Percentiles rank a stretch among this genome's conserved stretches.
Evolutionary conservation across 495 filamentous ascomycete species (phyloP).

Genomic region (Talaromyces wortmannii): DNA sequence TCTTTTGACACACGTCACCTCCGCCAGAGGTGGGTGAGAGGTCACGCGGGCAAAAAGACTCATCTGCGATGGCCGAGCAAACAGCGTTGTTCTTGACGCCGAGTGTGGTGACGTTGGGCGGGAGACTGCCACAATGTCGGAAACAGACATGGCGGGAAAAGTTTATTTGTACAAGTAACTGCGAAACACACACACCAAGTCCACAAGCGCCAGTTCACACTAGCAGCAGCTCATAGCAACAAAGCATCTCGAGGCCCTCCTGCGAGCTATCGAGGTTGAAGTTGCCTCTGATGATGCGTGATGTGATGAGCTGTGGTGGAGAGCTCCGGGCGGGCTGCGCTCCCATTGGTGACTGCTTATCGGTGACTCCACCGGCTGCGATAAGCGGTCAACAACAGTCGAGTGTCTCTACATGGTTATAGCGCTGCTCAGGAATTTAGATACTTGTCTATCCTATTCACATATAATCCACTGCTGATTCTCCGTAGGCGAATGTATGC

Average conservation of each 20-base stretch:
- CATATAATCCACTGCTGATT: not conserved
- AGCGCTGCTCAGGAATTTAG: too few relatives aligned
- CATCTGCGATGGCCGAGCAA: constrained; percentile 38
- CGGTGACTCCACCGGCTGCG: not conserved
- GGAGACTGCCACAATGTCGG: not conserved
- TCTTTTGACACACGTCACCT: constrained; percentile 52
- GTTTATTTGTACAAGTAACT: not conserved
- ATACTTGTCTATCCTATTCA: not conserved
- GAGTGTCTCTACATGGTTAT: not conserved
- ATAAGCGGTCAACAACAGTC: too few relatives aligned
- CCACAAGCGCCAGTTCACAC: too few relatives aligned
- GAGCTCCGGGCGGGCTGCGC: not conserved
- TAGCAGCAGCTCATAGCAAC: too few relatives aligned
- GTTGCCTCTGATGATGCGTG: not conserved
- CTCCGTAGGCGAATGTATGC: too few relatives aligned
- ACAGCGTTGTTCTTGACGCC: constrained; percentile 5
- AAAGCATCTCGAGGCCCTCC: too few relatives aligned
- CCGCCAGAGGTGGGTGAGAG: constrained; percentile 62
- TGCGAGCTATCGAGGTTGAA: not conserved
- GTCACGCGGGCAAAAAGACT: constrained; percentile 44
- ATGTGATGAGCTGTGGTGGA: not conserved
- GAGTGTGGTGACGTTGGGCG: not conserved
- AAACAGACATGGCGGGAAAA: not conserved
- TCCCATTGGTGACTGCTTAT: not conserved
- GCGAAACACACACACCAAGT: not conserved